phyloP scores from a whole-genome alignment of 768 basidiomycete genomes.

The Phylloporus scabripes region DNA sequence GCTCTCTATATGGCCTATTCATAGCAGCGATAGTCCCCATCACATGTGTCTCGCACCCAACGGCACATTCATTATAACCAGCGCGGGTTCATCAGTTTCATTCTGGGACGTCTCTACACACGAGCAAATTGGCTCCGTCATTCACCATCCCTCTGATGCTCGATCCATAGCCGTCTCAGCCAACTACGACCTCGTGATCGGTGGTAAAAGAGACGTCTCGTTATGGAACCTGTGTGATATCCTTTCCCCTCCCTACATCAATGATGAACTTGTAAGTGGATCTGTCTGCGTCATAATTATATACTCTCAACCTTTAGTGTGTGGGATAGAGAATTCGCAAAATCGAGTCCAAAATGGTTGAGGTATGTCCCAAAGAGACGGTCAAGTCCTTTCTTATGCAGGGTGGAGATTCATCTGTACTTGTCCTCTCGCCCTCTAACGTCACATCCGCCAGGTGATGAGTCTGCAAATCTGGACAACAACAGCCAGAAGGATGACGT shows the following conservation, averaged over 20 bases:
- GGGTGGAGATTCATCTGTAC: not conserved
- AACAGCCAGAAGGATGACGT: not conserved
- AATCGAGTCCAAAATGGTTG: not conserved
- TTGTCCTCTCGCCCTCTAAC: not conserved
- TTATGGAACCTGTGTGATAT: not conserved
- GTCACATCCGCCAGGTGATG: not conserved
- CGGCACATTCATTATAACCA: not conserved
- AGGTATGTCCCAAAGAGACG: not conserved
- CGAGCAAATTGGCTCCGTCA: not conserved
- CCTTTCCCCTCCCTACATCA: not conserved
- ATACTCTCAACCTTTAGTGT: not conserved
- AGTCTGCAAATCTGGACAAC: not conserved
- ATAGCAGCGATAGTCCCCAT: too few relatives aligned
- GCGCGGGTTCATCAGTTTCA: not conserved
- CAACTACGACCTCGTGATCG: constrained; percentile 4
- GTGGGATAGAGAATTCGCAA: not conserved
- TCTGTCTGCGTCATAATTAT: not conserved
- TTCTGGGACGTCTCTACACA: not conserved
- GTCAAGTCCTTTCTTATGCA: not conserved
- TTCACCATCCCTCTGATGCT: not conserved
- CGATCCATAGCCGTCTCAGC: not conserved
- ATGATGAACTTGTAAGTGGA: not conserved
- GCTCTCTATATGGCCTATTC: not conserved
- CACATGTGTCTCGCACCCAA: not conserved
- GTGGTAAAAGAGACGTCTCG: not conserved